These are phyloP conservation scores for Aspergillus tanneri DNA, from an alignment of 2,329 filamentous ascomycete genomes.

Conservation along the genomic window DNA sequence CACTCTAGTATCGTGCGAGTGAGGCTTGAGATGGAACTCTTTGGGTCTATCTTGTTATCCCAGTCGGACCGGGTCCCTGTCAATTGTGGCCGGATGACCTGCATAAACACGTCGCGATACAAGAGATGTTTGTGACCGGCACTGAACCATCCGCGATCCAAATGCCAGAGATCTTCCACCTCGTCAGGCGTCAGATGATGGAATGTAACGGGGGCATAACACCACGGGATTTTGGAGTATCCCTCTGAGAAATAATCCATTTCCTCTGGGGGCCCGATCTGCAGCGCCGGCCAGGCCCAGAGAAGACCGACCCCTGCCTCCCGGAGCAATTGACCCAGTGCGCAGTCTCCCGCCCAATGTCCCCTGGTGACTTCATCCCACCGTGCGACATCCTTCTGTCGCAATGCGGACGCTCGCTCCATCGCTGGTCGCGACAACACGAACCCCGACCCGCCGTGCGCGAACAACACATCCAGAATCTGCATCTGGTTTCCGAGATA, in stretches of 20 bases:
- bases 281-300: constrained; percentile 49
- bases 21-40: constrained; percentile 8
- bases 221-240: constrained; percentile 45
- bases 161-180: constrained; percentile 42
- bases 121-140: constrained; percentile 25
- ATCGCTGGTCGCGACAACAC: constrained; percentile 51
- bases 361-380: constrained; percentile 45
- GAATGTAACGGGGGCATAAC: constrained; percentile 50
- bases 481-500: constrained; percentile 57
- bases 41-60: constrained; percentile 21
- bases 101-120: constrained; percentile 29
- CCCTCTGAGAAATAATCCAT: constrained; percentile 41
- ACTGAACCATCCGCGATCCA: constrained; percentile 31
- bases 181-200: constrained; percentile 48
- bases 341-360: constrained; percentile 51
- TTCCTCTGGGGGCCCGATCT: constrained; percentile 39
- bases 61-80: constrained; percentile 20
- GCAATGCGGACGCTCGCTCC: constrained; percentile 38
- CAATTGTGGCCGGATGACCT: constrained; percentile 18
- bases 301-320: constrained; percentile 45
- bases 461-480: constrained; percentile 50
- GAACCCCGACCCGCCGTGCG: constrained; percentile 53
- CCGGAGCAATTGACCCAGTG: constrained; percentile 45
- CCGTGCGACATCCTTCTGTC: constrained; percentile 36
- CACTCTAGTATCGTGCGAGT: constrained; percentile 6